Conservation (phyloP, 164 flowering plant genomes). For the Stephania cephalantha region DNA sequence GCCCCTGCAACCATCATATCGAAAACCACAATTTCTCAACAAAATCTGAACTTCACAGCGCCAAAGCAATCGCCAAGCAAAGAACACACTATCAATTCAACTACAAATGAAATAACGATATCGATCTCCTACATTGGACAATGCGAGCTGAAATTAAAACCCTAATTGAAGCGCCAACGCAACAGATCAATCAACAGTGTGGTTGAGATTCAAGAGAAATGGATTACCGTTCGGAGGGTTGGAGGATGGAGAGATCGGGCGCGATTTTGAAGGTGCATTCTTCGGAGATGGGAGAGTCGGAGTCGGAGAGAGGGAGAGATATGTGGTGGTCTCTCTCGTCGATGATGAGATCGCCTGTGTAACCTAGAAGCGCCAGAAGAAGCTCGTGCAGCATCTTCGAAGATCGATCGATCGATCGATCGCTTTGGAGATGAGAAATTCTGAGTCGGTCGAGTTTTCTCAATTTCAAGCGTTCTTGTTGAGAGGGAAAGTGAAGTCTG, state of each 20-base stretch:
- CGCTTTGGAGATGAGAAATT: background rate
- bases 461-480: background rate
- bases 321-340: slow-evolving; percentile 60
- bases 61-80: no score
- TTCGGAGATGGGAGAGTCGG: slow-evolving; percentile 42
- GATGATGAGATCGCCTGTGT: slow-evolving; percentile 93
- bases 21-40: no score
- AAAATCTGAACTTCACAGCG: no score
- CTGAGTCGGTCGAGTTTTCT: background rate
- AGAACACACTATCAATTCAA: background rate
- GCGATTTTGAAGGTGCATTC: slow-evolving; percentile 80
- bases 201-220: background rate
- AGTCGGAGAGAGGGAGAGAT: slow-evolving; percentile 26
- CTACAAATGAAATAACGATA: background rate
- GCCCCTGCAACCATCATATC: no score
- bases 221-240: slow-evolving; percentile 58
- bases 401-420: background rate
- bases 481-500: background rate
- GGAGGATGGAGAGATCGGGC: slow-evolving; percentile 73
- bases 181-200: no score
- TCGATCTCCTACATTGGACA: background rate
- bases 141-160: background rate
- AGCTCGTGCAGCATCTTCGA: slow-evolving; percentile 71
- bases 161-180: background rate
- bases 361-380: slow-evolving; percentile 67